Evolutionary conservation across 176 grass and related monocot genomes (phyloP), one percentile per base, ranked within the genome.

Genomic region (Cenchrus purpureus): DNA sequence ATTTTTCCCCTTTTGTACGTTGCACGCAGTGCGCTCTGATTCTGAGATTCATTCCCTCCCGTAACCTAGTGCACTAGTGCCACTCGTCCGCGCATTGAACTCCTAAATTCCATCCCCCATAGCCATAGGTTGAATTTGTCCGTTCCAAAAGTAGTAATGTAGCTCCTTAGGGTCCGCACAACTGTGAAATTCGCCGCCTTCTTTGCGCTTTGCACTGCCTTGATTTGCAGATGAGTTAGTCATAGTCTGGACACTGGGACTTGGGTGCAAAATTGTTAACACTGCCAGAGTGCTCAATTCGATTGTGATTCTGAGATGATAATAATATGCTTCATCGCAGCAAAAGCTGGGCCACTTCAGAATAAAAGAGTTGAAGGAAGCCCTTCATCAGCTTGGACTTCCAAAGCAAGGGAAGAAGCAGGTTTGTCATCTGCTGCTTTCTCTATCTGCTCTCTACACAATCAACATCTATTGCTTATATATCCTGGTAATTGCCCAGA

Each of bases 281-380:
- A 62, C 8, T 37, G 51, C 51, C 5, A 31, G 4, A n/a, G 53
- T 57, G 53, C 5, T 22, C 15, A n/a, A 42, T 59, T 77, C 7
- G 1, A 20, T 10, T n/a, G 32, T 43, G 16, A 55, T 55, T 22
- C 12, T 40, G 49, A 42, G 10, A n/a, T 69, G 10, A n/a, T 69
- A 56, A 10, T 1, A 7, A 15, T 19, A 19, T 42, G 46, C 65
- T 89, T 56, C 67, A 53, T 77, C 73, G 31, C 63, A 98, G 95
- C 31, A 31, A 7, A 98, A 89, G 76, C 49, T 98, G 79, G 73
- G 50, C 34, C 53, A 62, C 29, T 98, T 95, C 76, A 88, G 91
- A 85, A 86, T 98, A 80, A 98, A 93, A 87, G 93, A 98, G 76
- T 82, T 98, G n/a, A 98, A 93, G 71, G 93, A 95, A 88, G 91